A percentile compares a stretch with the other conserved stretches of the same genome.
Evolutionary conservation across 352 stramenopile species (phyloP).

Genomic region (Globisporangium alternatum): DNA sequence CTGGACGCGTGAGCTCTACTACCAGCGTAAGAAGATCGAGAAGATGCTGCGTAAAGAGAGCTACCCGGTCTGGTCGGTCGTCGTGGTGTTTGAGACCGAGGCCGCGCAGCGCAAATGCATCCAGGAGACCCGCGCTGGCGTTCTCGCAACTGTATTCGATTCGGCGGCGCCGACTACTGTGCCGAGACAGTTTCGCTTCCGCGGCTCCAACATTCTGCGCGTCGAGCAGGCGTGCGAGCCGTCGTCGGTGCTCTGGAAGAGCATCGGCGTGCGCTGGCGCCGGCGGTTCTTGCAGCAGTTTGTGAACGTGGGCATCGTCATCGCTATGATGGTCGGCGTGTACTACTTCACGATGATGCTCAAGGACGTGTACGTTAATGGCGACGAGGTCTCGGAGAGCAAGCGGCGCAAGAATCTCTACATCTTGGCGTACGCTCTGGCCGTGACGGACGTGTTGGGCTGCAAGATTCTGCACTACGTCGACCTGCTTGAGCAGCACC

Average conservation of each 20-base stretch:
- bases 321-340: slow-evolving; percentile 45
- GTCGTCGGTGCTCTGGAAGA: slow-evolving; percentile 69
- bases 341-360: slow-evolving; percentile 46
- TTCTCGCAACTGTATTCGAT: slow-evolving; percentile 48
- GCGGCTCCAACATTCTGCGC: slow-evolving; percentile 63
- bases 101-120: slow-evolving; percentile 54
- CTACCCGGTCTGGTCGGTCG: slow-evolving; percentile 68
- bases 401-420: slow-evolving; percentile 45
- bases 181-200: slow-evolving; percentile 48
- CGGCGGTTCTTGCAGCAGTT: slow-evolving; percentile 42
- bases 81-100: slow-evolving; percentile 78
- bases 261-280: slow-evolving; percentile 40
- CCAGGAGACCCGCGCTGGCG: slow-evolving; percentile 39
- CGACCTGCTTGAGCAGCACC: slow-evolving; percentile 52
- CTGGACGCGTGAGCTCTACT: slow-evolving; percentile 53
- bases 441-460: slow-evolving; percentile 54
- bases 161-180: slow-evolving; percentile 25
- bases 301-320: slow-evolving; percentile 43
- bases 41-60: slow-evolving; percentile 33
- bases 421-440: slow-evolving; percentile 47
- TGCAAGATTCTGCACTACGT: slow-evolving; percentile 62
- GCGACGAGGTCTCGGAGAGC: slow-evolving; percentile 19
- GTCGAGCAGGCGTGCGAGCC: slow-evolving; percentile 66
- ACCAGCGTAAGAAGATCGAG: slow-evolving; percentile 37
- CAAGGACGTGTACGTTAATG: slow-evolving; percentile 34